Evolutionary conservation across 176 grass and related monocot genomes (phyloP).

Genomic region (Zizania latifolia): DNA sequence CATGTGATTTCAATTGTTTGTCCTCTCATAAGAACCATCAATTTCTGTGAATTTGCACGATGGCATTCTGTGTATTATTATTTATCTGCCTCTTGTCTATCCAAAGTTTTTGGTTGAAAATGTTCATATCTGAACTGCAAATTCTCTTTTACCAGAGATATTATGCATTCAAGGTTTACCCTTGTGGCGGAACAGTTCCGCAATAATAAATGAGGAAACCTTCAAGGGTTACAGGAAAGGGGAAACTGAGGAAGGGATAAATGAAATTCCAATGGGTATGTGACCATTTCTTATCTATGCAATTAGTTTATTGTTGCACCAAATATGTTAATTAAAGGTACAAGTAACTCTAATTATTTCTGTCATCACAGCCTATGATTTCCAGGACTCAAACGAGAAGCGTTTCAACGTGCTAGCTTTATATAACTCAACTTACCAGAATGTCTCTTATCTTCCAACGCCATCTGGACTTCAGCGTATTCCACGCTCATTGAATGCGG

Average conservation of each 20-base stretch:
- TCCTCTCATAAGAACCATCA: conserved; percentile 3
- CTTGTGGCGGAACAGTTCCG: conserved; percentile 52
- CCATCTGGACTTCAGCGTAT: conserved; percentile 41
- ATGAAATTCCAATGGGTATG: conserved; percentile 55
- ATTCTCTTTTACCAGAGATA: conserved; percentile 38
- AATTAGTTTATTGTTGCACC: conserved; percentile 7
- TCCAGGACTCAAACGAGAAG: conserved; percentile 48
- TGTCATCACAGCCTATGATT: conserved; percentile 58
- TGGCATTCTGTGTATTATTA: not conserved
- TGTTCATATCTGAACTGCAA: conserved; percentile 16
- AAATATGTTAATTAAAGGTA: not conserved
- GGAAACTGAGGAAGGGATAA: conserved; percentile 41
- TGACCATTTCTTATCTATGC: not conserved
- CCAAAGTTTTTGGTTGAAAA: not conserved
- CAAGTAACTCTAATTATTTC: conserved; percentile 8
- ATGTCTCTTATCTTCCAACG: conserved; percentile 31
- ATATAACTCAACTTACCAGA: conserved; percentile 54
- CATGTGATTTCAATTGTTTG: not conserved
- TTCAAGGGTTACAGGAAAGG: conserved; percentile 45
- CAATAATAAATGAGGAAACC: conserved; percentile 48
- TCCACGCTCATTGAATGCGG: conserved; percentile 42
- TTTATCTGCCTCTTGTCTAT: not conserved
- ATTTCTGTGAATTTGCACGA: conserved; percentile 4
- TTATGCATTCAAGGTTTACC: conserved; percentile 53
- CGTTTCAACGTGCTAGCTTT: conserved; percentile 35